Percentiles rank a stretch among this genome's conserved stretches.
Evolutionary conservation across 1,139 yeast genomes (phyloP).

Genomic region (Barnettozyma hawaiiensis): DNA sequence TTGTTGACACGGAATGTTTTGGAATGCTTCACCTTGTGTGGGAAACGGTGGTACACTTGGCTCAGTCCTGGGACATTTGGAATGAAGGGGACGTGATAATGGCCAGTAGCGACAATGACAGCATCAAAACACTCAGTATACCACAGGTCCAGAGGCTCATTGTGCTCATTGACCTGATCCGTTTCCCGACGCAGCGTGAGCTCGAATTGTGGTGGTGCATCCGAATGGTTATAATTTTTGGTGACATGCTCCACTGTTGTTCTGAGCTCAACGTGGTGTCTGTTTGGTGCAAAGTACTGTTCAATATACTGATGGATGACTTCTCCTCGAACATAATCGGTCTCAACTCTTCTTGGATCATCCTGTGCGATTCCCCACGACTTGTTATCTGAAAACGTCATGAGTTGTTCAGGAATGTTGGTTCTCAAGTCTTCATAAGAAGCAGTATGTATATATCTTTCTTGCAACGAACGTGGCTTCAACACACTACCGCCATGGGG

Average conservation of each 20-base stretch:
- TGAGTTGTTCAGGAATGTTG: slow-evolving; percentile 39
- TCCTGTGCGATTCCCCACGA: slow-evolving; percentile 28
- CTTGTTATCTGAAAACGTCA: slow-evolving; percentile 40
- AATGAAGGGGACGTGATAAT: slow-evolving; percentile 45
- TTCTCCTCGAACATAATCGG: slow-evolving; percentile 25
- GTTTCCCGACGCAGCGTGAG: slow-evolving; percentile 31
- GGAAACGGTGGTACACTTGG: slow-evolving; percentile 26
- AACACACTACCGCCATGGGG: slow-evolving; percentile 12
- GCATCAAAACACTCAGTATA: slow-evolving; percentile 41
- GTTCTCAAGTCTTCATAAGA: slow-evolving; percentile 37
- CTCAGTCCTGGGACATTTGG: slow-evolving; percentile 41
- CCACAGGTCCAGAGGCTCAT: slow-evolving; percentile 33
- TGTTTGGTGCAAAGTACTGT: slow-evolving; percentile 31
- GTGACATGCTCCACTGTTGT: slow-evolving; percentile 39
- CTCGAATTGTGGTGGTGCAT: slow-evolving; percentile 31
- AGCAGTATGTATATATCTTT: slow-evolving; percentile 35
- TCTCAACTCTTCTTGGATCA: slow-evolving; percentile 21
- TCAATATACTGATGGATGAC: slow-evolving; percentile 34
- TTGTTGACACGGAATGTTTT: slow-evolving; percentile 33
- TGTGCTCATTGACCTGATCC: slow-evolving; percentile 19
- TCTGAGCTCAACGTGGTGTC: slow-evolving; percentile 27
- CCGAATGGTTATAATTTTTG: slow-evolving; percentile 17
- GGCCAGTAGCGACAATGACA: slow-evolving; percentile 51
- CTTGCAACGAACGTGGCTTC: slow-evolving; percentile 22
- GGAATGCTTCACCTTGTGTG: slow-evolving; percentile 32